Evolutionary conservation across 2,329 filamentous ascomycete genomes (phyloP).

Genomic region (Myriosclerotinia scirpicola): DNA sequence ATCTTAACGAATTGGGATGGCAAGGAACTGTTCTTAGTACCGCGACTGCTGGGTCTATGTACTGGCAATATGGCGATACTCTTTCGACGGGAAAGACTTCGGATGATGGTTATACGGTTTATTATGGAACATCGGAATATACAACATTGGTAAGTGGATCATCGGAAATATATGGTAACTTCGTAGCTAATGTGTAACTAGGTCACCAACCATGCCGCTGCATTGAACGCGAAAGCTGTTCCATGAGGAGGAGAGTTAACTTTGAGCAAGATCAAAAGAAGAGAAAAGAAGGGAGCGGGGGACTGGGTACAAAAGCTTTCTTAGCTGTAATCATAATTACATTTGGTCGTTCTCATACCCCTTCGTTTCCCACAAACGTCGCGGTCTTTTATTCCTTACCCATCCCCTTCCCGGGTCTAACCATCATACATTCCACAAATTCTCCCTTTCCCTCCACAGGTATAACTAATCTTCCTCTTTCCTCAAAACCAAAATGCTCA

Average conservation of each 20-base stretch:
- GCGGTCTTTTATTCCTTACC: accelerated
- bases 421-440: slow-evolving; percentile 40
- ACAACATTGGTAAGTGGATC: slow-evolving; percentile 30
- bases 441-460: slow-evolving; percentile 41
- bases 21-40: slow-evolving; percentile 32
- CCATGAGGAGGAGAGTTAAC: background rate
- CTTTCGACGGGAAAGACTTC: slow-evolving; percentile 32
- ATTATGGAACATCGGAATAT: slow-evolving; percentile 36
- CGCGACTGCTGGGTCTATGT: slow-evolving; percentile 37
- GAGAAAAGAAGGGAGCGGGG: too few species aligned
- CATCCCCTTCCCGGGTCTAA: slow-evolving; percentile 22
- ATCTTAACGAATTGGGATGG: slow-evolving; percentile 33
- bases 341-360: background rate
- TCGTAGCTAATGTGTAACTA: slow-evolving; percentile 22
- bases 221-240: slow-evolving; percentile 31
- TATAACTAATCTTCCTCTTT: slow-evolving; percentile 44
- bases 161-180: background rate
- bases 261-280: background rate
- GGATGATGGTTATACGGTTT: slow-evolving; percentile 37
- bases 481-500: slow-evolving; percentile 49
- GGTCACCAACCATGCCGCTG: slow-evolving; percentile 33
- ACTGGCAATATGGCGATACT: slow-evolving; percentile 39
- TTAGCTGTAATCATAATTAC: background rate
- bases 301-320: slow-evolving; percentile 6
- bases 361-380: background rate